phyloP scores from a whole-genome alignment of 2,329 filamentous ascomycete genomes.

The Beauveria pseudobassiana region DNA sequence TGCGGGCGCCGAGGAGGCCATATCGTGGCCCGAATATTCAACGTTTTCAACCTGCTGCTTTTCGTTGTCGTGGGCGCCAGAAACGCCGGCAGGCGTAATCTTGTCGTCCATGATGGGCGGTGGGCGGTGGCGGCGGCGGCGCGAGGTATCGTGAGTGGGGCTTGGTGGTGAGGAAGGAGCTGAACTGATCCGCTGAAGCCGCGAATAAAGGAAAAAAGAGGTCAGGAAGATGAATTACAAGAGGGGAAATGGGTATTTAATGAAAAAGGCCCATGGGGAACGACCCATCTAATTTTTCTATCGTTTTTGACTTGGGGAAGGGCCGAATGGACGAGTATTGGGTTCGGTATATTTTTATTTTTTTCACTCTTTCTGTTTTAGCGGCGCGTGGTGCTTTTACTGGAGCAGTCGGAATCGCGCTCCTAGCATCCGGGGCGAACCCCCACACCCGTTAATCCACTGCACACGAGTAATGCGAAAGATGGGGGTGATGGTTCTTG shows the following conservation, averaged over 20 bases:
- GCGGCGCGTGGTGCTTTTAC: background rate
- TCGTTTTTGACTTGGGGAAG: background rate
- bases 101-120: conserved; percentile 6
- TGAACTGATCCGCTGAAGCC: background rate
- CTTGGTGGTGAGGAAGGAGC: background rate
- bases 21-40: background rate
- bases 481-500: background rate
- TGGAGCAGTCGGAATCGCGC: background rate
- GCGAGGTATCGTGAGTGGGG: background rate
- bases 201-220: background rate
- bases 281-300: background rate
- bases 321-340: background rate
- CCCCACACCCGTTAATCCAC: conserved; percentile 1
- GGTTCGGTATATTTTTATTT: background rate
- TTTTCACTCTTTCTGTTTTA: background rate
- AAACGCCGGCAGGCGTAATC: conserved; percentile 4
- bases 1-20: background rate
- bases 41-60: conserved; percentile 9
- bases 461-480: background rate
- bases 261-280: background rate
- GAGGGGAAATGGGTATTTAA: background rate
- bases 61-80: background rate
- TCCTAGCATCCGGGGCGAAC: background rate
- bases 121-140: background rate
- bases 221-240: background rate